Evolutionary conservation across 345 rosid species (phyloP).

Genomic region (Rhodomyrtus tomentosa): DNA sequence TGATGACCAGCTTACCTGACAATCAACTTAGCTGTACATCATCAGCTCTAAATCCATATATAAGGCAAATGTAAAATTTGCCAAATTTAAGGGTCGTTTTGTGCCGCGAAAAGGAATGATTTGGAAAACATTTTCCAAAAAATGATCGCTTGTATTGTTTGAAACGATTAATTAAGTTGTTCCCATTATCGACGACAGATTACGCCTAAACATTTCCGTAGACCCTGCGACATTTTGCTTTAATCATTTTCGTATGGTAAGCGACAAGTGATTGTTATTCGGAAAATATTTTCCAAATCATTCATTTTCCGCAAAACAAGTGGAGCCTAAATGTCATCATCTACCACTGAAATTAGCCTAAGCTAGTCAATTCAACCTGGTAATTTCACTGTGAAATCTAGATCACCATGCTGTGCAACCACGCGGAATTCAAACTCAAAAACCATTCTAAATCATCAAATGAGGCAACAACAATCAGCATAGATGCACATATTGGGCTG

Average conservation of each 20-base stretch:
- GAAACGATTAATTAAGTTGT: too few species aligned
- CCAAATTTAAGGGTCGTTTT: neutral
- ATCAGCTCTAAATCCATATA: neutral
- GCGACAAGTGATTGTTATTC: too few species aligned
- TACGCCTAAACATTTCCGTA: too few species aligned
- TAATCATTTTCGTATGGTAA: too few species aligned
- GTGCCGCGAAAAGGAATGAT: too few species aligned
- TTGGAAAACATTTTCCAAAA: too few species aligned
- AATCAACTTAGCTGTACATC: neutral
- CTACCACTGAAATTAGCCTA: neutral
- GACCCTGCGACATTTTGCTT: too few species aligned
- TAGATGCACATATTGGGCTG: neutral
- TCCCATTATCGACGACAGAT: too few species aligned
- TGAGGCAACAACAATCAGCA: neutral
- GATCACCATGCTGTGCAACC: neutral
- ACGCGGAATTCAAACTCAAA: neutral
- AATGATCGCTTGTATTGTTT: too few species aligned
- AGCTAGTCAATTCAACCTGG: neutral
- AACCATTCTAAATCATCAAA: neutral
- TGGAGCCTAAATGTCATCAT: neutral
- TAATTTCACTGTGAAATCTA: neutral
- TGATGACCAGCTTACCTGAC: conserved; percentile 24
- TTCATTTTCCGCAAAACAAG: too few species aligned
- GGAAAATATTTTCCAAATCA: too few species aligned
- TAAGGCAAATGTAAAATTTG: neutral